Conservation (phyloP, 1,284 basidiomycete genomes). For the Ceratobasidium sp. region DNA sequence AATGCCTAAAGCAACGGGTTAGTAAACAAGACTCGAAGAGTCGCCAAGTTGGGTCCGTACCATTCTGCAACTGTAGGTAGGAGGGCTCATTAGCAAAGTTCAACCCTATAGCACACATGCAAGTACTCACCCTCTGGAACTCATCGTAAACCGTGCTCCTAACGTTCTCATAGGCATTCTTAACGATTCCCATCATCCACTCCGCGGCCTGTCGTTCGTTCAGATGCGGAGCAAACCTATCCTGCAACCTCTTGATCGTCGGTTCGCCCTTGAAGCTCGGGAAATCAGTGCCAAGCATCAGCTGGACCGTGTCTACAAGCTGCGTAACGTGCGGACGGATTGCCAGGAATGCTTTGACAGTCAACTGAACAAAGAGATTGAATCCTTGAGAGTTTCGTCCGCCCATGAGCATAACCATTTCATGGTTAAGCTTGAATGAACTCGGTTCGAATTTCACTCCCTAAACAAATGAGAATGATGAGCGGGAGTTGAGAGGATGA, state of each 20-base stretch:
- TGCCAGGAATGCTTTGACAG: constrained; percentile 95
- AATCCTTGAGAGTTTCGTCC: constrained; percentile 94
- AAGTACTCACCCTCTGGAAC: constrained; percentile 73
- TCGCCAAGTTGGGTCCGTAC: constrained; percentile 15
- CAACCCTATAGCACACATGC: not conserved
- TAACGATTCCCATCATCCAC: constrained; percentile 88
- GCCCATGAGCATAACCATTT: constrained; percentile 99
- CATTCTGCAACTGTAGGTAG: constrained; percentile 43
- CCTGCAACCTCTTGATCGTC: constrained; percentile 87
- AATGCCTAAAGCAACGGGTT: constrained; percentile 42
- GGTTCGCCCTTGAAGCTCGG: constrained; percentile 97
- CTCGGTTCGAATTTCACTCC: constrained; percentile 97
- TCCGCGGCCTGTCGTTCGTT: constrained; percentile 93
- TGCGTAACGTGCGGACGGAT: constrained; percentile 91
- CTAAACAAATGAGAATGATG: constrained; percentile 55
- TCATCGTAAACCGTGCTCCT: constrained; percentile 93
- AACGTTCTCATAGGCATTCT: constrained; percentile 94
- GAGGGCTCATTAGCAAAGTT: constrained; percentile 6
- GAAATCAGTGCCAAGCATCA: constrained; percentile 95
- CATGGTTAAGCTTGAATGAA: constrained; percentile 97
- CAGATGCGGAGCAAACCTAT: constrained; percentile 86
- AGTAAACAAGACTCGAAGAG: constrained; percentile 1
- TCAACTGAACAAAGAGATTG: constrained; percentile 91
- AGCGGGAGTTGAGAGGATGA: not conserved
- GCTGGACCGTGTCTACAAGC: constrained; percentile 84